Percentiles rank a stretch among this genome's conserved stretches.
These are phyloP conservation scores for Septoria petroselini DNA, from an alignment of 2,329 filamentous ascomycete genomes.

Conservation along the genomic window DNA sequence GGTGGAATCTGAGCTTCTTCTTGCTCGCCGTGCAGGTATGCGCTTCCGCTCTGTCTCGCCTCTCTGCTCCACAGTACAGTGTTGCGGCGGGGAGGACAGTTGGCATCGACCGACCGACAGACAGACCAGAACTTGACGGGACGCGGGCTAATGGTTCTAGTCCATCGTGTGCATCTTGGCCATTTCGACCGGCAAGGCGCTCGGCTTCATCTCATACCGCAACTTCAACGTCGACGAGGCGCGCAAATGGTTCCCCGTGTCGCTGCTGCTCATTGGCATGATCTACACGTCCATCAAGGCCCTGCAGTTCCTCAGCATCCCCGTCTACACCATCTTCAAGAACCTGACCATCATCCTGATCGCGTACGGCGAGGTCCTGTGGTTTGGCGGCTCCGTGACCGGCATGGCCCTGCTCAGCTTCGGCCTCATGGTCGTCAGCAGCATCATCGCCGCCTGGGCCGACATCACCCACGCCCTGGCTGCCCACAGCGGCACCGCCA, in stretches of 20 bases:
- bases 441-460: conserved; percentile 92
- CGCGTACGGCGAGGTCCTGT: conserved; percentile 95
- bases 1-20: conserved; percentile 97
- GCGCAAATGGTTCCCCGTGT: conserved; percentile 96
- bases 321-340: conserved; percentile 99
- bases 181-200: conserved; percentile 77
- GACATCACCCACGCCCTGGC: conserved; percentile 81
- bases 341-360: conserved; percentile 99
- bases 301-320: conserved; percentile 92
- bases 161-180: conserved; percentile 83
- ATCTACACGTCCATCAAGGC: conserved; percentile 98
- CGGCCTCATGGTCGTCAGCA: conserved; percentile 93
- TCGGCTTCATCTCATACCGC: conserved; percentile 75
- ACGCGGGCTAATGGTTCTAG: conserved; percentile 47
- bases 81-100: too few relatives aligned
- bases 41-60: background rate
- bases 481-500: conserved; percentile 50
- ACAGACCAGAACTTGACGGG: too few relatives aligned
- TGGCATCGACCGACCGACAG: conserved; percentile 11
- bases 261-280: conserved; percentile 94
- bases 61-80: too few relatives aligned
- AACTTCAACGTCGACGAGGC: conserved; percentile 87
- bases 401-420: conserved; percentile 87
- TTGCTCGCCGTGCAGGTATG: conserved; percentile 87
- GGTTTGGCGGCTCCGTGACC: conserved; percentile 93